phyloP scores from a whole-genome alignment of 1,139 yeast species.

The Magnusiomyces starmeri region DNA sequence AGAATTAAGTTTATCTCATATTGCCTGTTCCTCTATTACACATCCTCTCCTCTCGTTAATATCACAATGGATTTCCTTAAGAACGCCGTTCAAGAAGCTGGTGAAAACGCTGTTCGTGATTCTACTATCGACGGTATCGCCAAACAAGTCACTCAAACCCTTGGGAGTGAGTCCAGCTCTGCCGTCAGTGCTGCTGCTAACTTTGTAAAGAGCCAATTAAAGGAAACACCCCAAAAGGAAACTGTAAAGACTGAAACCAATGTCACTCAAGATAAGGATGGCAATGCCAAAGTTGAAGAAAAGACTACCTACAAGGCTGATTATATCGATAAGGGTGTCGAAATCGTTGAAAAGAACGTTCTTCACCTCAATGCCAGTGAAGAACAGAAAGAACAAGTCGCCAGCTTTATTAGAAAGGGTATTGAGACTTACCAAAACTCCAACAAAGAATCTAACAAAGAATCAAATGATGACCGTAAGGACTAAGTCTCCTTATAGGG shows the following conservation, averaged over 20 bases:
- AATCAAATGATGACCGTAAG: too few relatives aligned
- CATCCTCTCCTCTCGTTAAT: not conserved
- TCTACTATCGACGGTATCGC: not conserved
- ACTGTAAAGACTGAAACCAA: not conserved
- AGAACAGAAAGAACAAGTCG: conserved; percentile 21
- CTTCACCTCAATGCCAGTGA: conserved; percentile 17
- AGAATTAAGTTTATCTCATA: not conserved
- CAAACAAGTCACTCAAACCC: not conserved
- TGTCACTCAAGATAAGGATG: not conserved
- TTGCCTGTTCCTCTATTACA: not conserved
- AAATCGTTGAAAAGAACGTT: conserved; percentile 25
- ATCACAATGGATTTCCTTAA: conserved; percentile 1
- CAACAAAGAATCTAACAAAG: too few relatives aligned
- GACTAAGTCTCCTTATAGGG: too few relatives aligned
- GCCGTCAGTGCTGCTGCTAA: not conserved
- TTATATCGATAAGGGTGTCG: conserved; percentile 27
- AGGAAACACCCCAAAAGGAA: not conserved
- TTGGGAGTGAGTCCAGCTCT: not conserved
- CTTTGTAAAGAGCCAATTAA: not conserved
- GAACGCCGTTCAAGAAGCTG: conserved; percentile 1
- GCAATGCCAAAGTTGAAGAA: not conserved
- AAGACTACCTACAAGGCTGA: conserved; percentile 13
- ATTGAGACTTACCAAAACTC: not conserved
- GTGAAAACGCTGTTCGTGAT: not conserved
- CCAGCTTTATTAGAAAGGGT: conserved; percentile 15